A percentile compares a stretch with the other conserved stretches of the same genome.
Evolutionary conservation across 495 filamentous ascomycete genomes (phyloP).

Genomic region (Corynascus novoguineensis): DNA sequence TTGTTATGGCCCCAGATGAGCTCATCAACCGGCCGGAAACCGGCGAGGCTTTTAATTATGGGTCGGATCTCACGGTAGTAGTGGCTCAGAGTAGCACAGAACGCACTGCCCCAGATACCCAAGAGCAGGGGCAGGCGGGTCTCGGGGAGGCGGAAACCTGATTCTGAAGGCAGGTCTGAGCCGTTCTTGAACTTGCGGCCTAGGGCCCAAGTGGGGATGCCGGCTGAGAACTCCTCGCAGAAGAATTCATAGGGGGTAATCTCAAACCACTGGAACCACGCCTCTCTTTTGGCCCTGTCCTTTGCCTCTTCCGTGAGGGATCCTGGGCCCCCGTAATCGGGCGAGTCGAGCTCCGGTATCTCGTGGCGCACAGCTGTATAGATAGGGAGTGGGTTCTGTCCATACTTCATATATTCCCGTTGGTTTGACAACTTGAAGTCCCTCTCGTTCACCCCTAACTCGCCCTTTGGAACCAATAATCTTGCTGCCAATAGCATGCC

Average conservation of each 20-base stretch:
- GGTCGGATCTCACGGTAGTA: conserved; percentile 93
- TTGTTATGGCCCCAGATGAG: conserved; percentile 76
- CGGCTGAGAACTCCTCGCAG: conserved; percentile 81
- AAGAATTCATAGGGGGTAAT: conserved; percentile 94
- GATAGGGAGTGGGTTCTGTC: conserved; percentile 81
- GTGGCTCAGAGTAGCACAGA: conserved; percentile 89
- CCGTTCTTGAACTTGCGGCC: conserved; percentile 77
- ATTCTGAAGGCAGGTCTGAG: conserved; percentile 49
- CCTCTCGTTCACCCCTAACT: conserved; percentile 62
- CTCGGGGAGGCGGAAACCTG: conserved; percentile 67
- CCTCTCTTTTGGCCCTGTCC: conserved; percentile 61
- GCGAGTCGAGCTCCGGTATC: conserved; percentile 61
- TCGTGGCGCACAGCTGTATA: conserved; percentile 94
- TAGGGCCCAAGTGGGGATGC: conserved; percentile 91
- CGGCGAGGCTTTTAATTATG: conserved; percentile 62
- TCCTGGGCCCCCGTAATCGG: conserved; percentile 41
- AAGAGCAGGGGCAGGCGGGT: conserved; percentile 72
- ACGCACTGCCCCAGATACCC: conserved; percentile 92
- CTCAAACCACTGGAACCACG: conserved; percentile 99
- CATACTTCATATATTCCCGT: conserved; percentile 60
- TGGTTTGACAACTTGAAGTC: conserved; percentile 92
- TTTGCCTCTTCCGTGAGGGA: conserved; percentile 46
- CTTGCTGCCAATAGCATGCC: conserved; percentile 78
- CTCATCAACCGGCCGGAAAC: conserved; percentile 74
- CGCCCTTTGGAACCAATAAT: conserved; percentile 77